Evolutionary conservation across 306 rosid species (phyloP).

Genomic region (Abrus precatorius): DNA sequence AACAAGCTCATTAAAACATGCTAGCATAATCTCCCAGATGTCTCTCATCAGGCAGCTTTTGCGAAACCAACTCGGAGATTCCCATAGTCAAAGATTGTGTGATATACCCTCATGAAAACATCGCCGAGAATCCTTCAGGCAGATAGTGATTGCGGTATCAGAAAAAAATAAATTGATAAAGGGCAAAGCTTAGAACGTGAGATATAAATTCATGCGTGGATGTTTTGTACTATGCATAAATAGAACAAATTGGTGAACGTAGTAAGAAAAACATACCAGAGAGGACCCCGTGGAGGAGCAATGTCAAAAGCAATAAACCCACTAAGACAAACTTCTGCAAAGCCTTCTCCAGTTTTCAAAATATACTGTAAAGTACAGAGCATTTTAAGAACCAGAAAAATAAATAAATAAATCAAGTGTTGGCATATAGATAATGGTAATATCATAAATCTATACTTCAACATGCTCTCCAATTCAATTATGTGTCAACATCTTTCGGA

Average conservation of each 20-base stretch:
- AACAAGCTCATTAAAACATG: conserved; percentile 34
- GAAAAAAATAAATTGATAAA: background rate
- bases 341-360: conserved; percentile 79
- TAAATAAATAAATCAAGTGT: conserved; percentile 9
- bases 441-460: conserved; percentile 5
- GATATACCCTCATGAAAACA: conserved; percentile 83
- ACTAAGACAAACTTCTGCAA: conserved; percentile 71
- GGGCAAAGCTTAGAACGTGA: background rate
- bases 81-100: conserved; percentile 84
- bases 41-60: conserved; percentile 61
- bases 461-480: background rate
- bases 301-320: conserved; percentile 84
- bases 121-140: conserved; percentile 74
- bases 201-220: background rate
- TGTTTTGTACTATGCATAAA: background rate
- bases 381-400: conserved; percentile 33
- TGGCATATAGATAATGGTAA: conserved; percentile 2
- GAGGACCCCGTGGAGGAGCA: conserved; percentile 81
- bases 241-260: background rate
- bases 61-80: conserved; percentile 81
- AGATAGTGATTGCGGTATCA: background rate
- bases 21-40: conserved; percentile 13
- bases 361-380: conserved; percentile 67
- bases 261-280: conserved; percentile 63
- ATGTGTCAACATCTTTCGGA: background rate